Percentiles rank a stretch among this genome's conserved stretches.
Evolutionary conservation across 176 grass and related monocot species (phyloP).

Genomic region (Microstegium vimineum): DNA sequence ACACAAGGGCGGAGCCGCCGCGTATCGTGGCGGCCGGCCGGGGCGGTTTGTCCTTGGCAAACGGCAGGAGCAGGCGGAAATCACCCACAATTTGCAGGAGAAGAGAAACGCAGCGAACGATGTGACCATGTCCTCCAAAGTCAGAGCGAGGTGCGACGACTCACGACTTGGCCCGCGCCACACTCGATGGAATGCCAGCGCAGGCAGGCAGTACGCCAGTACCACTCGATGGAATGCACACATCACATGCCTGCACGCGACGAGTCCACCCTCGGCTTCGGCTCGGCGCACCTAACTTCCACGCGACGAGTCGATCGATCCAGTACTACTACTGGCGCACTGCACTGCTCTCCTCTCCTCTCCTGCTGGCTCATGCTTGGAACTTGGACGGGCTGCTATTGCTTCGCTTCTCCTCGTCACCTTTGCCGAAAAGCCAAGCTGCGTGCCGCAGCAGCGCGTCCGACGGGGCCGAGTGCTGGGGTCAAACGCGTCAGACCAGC

Average conservation of each 20-base stretch:
- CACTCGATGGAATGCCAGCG: background rate
- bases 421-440: conserved; percentile 22
- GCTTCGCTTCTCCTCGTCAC: background rate
- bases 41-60: no score
- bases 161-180: no score
- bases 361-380: no score
- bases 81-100: background rate
- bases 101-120: no score
- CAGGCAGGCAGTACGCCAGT: no score
- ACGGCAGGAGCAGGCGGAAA: no score
- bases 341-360: no score
- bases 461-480: background rate
- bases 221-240: no score
- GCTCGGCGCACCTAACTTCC: background rate
- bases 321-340: background rate
- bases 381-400: background rate
- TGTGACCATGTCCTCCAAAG: no score
- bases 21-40: background rate
- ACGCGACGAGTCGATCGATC: background rate
- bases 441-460: background rate
- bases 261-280: no score
- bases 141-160: no score
- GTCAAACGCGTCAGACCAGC: background rate
- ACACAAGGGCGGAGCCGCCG: background rate
- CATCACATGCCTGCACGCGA: no score